These are phyloP conservation scores for Cladosporium cucumerinum DNA, from an alignment of 2,329 filamentous ascomycete genomes.

Conservation along the genomic window DNA sequence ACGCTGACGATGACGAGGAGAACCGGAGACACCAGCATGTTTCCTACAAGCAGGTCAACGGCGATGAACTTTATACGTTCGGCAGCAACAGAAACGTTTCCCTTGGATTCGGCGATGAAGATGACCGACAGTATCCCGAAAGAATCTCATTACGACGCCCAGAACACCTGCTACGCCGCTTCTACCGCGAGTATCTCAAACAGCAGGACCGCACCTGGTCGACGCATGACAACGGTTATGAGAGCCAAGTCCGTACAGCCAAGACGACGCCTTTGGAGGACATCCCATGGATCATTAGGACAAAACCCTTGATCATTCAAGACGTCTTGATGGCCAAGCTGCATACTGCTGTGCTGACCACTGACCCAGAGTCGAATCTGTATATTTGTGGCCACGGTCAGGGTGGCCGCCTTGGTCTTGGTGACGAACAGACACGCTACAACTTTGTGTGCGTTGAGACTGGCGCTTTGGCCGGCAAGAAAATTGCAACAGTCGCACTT, in stretches of 20 bases:
- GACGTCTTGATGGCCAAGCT: slow-evolving; percentile 87
- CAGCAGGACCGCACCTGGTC: slow-evolving; percentile 40
- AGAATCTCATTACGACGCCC: slow-evolving; percentile 74
- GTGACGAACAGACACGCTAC: slow-evolving; percentile 86
- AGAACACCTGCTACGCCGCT: slow-evolving; percentile 68
- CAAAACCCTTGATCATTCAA: slow-evolving; percentile 69
- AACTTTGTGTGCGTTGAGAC: slow-evolving; percentile 78
- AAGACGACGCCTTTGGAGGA: slow-evolving; percentile 44
- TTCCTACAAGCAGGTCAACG: slow-evolving; percentile 46
- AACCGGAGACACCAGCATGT: slow-evolving; percentile 19
- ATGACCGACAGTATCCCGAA: slow-evolving; percentile 91
- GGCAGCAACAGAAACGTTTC: slow-evolving; percentile 95
- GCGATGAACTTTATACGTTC: slow-evolving; percentile 88
- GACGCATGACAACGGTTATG: slow-evolving; percentile 34
- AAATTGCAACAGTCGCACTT: slow-evolving; percentile 72
- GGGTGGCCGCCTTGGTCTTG: slow-evolving; percentile 82
- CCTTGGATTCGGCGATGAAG: slow-evolving; percentile 89
- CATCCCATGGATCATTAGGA: slow-evolving; percentile 70
- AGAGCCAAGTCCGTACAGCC: slow-evolving; percentile 21
- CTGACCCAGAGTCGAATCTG: slow-evolving; percentile 82
- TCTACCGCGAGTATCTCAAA: slow-evolving; percentile 66
- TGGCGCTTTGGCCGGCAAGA: slow-evolving; percentile 68
- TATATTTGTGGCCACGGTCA: slow-evolving; percentile 91
- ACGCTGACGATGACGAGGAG: slow-evolving; percentile 52
- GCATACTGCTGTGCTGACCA: slow-evolving; percentile 83